A percentile compares a stretch with the other conserved stretches of the same genome.
Conservation (phyloP, 371 early-diverging fungal genomes). For the Mortierella sp. region DNA sequence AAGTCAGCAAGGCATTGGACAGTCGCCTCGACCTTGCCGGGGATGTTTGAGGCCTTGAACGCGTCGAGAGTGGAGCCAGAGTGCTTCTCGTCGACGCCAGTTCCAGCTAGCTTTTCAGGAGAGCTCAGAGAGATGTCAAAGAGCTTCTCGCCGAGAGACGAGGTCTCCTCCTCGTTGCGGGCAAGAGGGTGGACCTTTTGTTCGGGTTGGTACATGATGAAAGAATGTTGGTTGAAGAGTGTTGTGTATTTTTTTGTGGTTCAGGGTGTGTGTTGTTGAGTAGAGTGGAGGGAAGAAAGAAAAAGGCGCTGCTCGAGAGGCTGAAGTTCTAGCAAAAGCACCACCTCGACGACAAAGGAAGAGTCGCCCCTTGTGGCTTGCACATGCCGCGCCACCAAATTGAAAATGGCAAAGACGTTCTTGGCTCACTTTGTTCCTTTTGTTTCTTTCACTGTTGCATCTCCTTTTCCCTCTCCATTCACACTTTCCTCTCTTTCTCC, state of each 20-base stretch:
- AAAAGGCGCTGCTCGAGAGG: too few species aligned
- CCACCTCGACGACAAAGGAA: not conserved
- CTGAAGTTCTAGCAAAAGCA: too few species aligned
- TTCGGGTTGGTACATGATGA: not conserved
- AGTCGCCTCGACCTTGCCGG: not conserved
- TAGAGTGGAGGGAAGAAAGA: not conserved
- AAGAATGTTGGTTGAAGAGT: not conserved
- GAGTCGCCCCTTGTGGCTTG: not conserved
- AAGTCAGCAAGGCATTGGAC: conserved; percentile 26
- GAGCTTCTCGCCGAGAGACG: conserved; percentile 3
- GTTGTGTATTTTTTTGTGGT: not conserved
- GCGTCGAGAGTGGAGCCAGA: not conserved
- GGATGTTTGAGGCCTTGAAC: not conserved
- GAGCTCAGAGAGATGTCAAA: not conserved
- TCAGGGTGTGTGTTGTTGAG: not conserved
- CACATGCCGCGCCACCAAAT: conserved; percentile 2
- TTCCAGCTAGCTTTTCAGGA: not conserved
- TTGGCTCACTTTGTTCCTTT: not conserved
- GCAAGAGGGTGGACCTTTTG: not conserved
- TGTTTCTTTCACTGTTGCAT: not conserved
- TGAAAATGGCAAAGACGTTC: not conserved
- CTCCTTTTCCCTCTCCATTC: not conserved
- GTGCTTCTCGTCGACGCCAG: not conserved
- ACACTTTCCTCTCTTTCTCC: not conserved
- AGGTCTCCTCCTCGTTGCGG: not conserved